These are phyloP conservation scores for Abrus precatorius DNA, from an alignment of 306 rosid genomes.

Conservation along the genomic window DNA sequence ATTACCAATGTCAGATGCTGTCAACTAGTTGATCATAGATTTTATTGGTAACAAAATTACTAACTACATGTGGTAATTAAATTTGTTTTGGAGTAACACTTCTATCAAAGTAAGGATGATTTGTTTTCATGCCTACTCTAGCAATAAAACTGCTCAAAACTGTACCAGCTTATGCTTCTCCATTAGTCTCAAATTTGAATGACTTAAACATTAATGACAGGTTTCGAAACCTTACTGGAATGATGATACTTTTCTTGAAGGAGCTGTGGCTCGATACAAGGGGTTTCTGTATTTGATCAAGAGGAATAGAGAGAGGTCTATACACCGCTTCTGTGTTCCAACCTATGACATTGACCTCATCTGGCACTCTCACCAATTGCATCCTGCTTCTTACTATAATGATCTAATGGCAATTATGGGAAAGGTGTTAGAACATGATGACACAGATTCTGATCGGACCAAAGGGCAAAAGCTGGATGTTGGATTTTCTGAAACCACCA, in stretches of 20 bases:
- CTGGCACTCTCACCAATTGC: conserved; percentile 64
- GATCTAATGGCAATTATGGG: conserved; percentile 50
- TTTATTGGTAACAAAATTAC: neutral
- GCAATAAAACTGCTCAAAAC: conserved; percentile 11
- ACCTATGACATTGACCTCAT: conserved; percentile 63
- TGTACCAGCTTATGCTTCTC: conserved; percentile 7
- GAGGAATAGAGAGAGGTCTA: conserved; percentile 54
- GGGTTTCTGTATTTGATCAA: conserved; percentile 61
- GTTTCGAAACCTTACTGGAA: conserved; percentile 52
- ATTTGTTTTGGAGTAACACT: neutral
- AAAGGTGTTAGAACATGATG: conserved; percentile 52
- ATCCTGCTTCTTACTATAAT: conserved; percentile 55
- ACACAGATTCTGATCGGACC: conserved; percentile 54
- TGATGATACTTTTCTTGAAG: conserved; percentile 50
- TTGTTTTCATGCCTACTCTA: neutral
- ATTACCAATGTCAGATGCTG: conserved; percentile 9
- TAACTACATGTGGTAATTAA: neutral
- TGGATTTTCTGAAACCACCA: conserved; percentile 58
- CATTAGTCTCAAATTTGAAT: conserved; percentile 3
- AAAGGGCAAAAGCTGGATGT: conserved; percentile 57
- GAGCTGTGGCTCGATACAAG: conserved; percentile 62
- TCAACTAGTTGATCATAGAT: conserved; percentile 1
- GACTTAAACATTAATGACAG: conserved; percentile 41
- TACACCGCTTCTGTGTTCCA: conserved; percentile 53
- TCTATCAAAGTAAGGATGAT: conserved; percentile 5